Conservation (phyloP, 805 yeast genomes). For the Isabelozyma gotoi region DNA sequence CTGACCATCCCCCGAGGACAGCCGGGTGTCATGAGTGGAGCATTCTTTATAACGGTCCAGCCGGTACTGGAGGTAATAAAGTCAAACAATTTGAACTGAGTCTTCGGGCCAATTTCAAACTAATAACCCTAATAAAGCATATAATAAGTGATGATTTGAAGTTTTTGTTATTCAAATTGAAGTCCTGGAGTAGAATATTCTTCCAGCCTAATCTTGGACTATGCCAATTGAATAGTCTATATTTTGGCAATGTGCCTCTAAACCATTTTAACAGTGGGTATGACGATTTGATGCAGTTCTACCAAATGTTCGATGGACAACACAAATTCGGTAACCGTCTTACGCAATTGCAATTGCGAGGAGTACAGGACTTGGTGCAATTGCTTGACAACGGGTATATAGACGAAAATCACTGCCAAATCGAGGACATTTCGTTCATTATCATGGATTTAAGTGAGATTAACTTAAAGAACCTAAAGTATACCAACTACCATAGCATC, state of each 20-base stretch:
- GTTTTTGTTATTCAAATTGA: conserved; percentile 11
- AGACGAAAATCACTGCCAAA: neutral
- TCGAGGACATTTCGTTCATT: conserved; percentile 3
- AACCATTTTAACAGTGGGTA: conserved; percentile 8
- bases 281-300: conserved; percentile 9
- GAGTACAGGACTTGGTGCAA: conserved; percentile 4
- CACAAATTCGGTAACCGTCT: conserved; percentile 1
- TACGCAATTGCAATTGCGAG: conserved; percentile 6
- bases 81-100: conserved; percentile 8
- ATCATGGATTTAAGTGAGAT: conserved; percentile 4
- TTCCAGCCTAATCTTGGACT: neutral
- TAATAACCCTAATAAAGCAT: conserved; percentile 1
- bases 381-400: neutral
- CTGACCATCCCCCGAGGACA: conserved; percentile 1
- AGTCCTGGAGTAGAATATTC: conserved; percentile 8
- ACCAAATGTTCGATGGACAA: neutral
- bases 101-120: conserved; percentile 1
- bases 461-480: conserved; percentile 2
- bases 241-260: conserved; percentile 10
- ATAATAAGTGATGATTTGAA: conserved; percentile 9
- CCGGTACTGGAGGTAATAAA: conserved; percentile 1
- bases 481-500: neutral
- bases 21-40: neutral
- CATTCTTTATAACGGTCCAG: conserved; percentile 2
- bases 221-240: conserved; percentile 2